Evolutionary conservation across 306 rosid species (phyloP), one percentile per base, ranked within the genome.

Genomic region (Trichosanthes truncata): DNA sequence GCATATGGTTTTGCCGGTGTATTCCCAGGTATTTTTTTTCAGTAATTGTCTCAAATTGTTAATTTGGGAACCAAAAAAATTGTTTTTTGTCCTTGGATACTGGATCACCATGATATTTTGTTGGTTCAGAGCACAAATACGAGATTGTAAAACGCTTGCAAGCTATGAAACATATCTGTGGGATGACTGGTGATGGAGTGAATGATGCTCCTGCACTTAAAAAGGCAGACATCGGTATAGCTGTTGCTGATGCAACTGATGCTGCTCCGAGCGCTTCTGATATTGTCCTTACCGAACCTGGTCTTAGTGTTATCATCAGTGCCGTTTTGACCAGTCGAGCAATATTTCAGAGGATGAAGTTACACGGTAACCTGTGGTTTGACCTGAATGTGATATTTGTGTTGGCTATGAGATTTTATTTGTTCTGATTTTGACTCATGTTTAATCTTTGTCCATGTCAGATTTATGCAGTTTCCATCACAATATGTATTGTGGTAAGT

Each of bases 181-280:
- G 99, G 77, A 96, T 96, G 99, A 96, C 99, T 25, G 99, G 99
- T 55, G 99, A 93, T 43, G 99, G 99, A 83, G 99, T 96, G 69
- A 96, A 96, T 68, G 99, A 96, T 87, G 99, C 99, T 79, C 99
- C 98, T 82, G 99, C 99, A 49, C 99, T 96, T 17, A 96, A 96
- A 84, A 96, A 96, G 62, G 99, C 99, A 12, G 99, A 96, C 84
- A 96, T 96, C 80, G 98, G 98, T 74, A 96, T 96, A 82, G 98
- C 99, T 71, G 99, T 96, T 81, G 98, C 99, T 76, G 99, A 96
- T 85, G 99, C 99, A 57, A 96, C 99, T 41, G 99, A 96, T 86
- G 99, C 99, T 5, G 99, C 99, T 79, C 98, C 98, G 3, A 96
- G 99, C 85, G 99, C 99, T 74, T 96, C 99, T 3, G 98, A 96